Evolutionary conservation across 129 eudicot species (phyloP).

Genomic region (Helichrysum umbraculigerum): DNA sequence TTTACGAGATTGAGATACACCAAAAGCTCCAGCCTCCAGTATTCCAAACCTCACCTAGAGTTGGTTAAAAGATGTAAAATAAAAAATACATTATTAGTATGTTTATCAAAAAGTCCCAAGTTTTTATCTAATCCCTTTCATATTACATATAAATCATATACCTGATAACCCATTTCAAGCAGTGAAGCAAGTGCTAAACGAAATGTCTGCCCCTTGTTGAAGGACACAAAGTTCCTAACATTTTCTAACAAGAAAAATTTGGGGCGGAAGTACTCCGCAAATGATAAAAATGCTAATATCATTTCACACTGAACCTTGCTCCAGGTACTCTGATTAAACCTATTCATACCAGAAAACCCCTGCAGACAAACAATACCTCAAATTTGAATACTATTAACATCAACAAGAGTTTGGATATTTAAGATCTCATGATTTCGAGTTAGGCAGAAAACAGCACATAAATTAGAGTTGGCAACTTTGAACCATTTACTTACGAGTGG

Average conservation of each 20-base stretch:
- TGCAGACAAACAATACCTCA: slow-evolving; percentile 12
- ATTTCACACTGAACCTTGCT: slow-evolving; percentile 67
- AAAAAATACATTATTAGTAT: background rate
- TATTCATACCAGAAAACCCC: slow-evolving; percentile 67
- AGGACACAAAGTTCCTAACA: slow-evolving; percentile 65
- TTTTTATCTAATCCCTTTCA: background rate
- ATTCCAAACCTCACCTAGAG: slow-evolving; percentile 65
- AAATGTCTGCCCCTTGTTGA: slow-evolving; percentile 67
- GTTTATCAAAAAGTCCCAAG: background rate
- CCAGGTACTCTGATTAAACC: slow-evolving; percentile 61
- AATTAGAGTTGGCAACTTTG: background rate
- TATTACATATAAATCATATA: slow-evolving; percentile 2
- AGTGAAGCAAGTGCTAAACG: slow-evolving; percentile 54
- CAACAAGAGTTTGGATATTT: background rate
- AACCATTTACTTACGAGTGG: background rate
- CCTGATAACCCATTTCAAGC: slow-evolving; percentile 72
- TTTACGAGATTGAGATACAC: slow-evolving; percentile 66
- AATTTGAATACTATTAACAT: background rate
- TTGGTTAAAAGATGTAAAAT: background rate
- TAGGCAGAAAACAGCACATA: background rate
- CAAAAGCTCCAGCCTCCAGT: slow-evolving; percentile 69
- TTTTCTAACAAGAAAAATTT: slow-evolving; percentile 56
- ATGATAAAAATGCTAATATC: slow-evolving; percentile 61
- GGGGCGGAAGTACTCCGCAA: slow-evolving; percentile 66
- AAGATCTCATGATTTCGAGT: slow-evolving; percentile 1